Evolutionary conservation across 2,329 filamentous ascomycete species (phyloP).

Genomic region (Fonsecaea erecta): DNA sequence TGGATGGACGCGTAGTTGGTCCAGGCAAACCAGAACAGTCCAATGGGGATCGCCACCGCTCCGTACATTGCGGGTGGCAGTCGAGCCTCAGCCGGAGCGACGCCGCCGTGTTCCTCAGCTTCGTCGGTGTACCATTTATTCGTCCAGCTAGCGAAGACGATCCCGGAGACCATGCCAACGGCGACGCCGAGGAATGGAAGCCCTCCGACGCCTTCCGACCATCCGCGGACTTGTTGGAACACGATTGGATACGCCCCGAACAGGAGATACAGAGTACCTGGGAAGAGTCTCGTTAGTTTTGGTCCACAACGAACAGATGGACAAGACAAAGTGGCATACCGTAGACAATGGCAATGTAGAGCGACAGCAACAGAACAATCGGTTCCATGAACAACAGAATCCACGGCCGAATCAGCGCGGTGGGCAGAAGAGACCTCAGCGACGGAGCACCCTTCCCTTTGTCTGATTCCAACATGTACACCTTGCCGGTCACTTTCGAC

Average conservation of each 20-base stretch:
- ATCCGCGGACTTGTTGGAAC: slow-evolving; percentile 64
- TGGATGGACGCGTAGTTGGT: slow-evolving; percentile 63
- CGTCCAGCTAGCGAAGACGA: slow-evolving; percentile 60
- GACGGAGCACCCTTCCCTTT: slow-evolving; percentile 50
- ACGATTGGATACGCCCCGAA: slow-evolving; percentile 69
- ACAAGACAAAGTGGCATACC: slow-evolving; percentile 52
- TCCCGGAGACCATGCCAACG: slow-evolving; percentile 66
- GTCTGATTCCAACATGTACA: slow-evolving; percentile 61
- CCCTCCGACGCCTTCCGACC: slow-evolving; percentile 64
- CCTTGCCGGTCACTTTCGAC: slow-evolving; percentile 58
- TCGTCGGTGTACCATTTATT: slow-evolving; percentile 60
- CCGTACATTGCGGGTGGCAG: slow-evolving; percentile 67
- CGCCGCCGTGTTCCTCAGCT: slow-evolving; percentile 54
- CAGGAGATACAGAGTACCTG: slow-evolving; percentile 65
- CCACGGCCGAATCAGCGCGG: slow-evolving; percentile 68
- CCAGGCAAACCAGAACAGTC: slow-evolving; percentile 73
- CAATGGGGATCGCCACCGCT: slow-evolving; percentile 64
- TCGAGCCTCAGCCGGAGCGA: slow-evolving; percentile 69
- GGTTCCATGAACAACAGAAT: slow-evolving; percentile 71
- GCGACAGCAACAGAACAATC: slow-evolving; percentile 66
- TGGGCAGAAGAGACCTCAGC: slow-evolving; percentile 57
- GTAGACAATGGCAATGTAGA: slow-evolving; percentile 61
- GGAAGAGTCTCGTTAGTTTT: no score
- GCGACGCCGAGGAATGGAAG: slow-evolving; percentile 71
- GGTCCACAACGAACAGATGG: no score